Evolutionary conservation across 2,329 filamentous ascomycete species (phyloP).

Genomic region (Magnaporthiopsis incrustans): DNA sequence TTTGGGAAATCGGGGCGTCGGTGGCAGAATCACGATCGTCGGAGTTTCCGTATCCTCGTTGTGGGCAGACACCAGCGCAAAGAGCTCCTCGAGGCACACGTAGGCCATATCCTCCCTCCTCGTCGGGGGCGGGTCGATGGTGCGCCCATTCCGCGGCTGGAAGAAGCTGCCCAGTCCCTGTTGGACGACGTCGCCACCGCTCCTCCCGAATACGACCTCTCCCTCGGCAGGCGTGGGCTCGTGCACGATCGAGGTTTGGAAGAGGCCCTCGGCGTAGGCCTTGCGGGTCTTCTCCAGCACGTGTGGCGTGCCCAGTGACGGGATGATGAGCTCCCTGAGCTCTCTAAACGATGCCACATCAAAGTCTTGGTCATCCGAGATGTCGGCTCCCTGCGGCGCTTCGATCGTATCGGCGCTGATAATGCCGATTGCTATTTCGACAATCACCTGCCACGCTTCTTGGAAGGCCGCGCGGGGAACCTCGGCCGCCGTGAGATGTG

Average conservation of each 20-base stretch:
- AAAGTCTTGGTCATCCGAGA: conserved; percentile 66
- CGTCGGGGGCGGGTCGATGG: conserved; percentile 57
- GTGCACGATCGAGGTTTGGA: conserved; percentile 77
- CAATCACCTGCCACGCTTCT: conserved; percentile 63
- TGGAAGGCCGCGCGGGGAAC: conserved; percentile 38
- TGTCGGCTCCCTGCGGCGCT: conserved; percentile 35
- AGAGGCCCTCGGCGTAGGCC: conserved; percentile 67
- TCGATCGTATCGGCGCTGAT: conserved; percentile 51
- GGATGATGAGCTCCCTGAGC: conserved; percentile 65
- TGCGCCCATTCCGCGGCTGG: conserved; percentile 60
- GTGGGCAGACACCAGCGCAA: conserved; percentile 49
- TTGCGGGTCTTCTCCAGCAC: conserved; percentile 61
- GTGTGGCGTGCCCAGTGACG: conserved; percentile 56
- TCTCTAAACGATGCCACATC: conserved; percentile 68
- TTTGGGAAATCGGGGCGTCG: conserved; percentile 30
- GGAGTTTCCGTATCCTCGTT: conserved; percentile 28
- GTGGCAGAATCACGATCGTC: conserved; percentile 32
- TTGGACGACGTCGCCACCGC: conserved; percentile 3
- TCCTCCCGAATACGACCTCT: conserved; percentile 41
- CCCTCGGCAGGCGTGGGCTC: conserved; percentile 47
- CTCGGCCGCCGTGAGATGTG: conserved; percentile 44
- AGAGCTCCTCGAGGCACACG: conserved; percentile 71
- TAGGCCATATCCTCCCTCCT: conserved; percentile 68
- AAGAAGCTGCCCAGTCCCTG: conserved; percentile 49
- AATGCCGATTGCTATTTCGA: conserved; percentile 60